Percentiles rank a stretch among this genome's conserved stretches.
phyloP scores from a whole-genome alignment of 1,284 basidiomycete species.

The Ustilago loliicola region DNA sequence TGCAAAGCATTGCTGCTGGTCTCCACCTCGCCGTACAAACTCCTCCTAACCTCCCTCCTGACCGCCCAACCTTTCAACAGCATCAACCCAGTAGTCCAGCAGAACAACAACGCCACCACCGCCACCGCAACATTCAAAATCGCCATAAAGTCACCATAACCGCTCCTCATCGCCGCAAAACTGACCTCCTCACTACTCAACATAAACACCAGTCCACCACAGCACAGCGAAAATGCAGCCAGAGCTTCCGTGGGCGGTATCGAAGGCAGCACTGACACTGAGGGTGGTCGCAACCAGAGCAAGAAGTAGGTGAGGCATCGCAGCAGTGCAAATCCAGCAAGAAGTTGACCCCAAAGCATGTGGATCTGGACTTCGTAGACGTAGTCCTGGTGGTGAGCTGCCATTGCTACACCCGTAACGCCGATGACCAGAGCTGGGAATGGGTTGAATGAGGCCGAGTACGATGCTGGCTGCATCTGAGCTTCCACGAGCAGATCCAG shows the following conservation, averaged over 20 bases:
- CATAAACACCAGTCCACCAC: slow-evolving; percentile 91
- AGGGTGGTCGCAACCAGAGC: slow-evolving; percentile 81
- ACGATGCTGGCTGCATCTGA: slow-evolving; percentile 71
- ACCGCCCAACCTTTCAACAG: slow-evolving; percentile 66
- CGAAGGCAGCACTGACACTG: slow-evolving; percentile 79
- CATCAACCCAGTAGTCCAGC: slow-evolving; percentile 59
- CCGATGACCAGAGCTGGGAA: slow-evolving; percentile 86
- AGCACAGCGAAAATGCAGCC: slow-evolving; percentile 86
- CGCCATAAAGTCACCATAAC: slow-evolving; percentile 81
- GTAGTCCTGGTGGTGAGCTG: slow-evolving; percentile 92
- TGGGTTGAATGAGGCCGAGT: slow-evolving; percentile 88
- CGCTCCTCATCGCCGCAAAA: slow-evolving; percentile 89
- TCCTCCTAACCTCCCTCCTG: slow-evolving; percentile 39
- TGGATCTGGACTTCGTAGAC: slow-evolving; percentile 87
- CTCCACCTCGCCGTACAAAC: slow-evolving; percentile 1
- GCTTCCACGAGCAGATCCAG: slow-evolving; percentile 43
- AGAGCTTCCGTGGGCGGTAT: slow-evolving; percentile 93
- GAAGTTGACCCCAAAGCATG: slow-evolving; percentile 89
- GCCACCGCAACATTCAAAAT: slow-evolving; percentile 66
- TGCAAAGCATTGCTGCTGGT: slow-evolving; percentile 13
- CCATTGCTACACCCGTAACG: slow-evolving; percentile 93
- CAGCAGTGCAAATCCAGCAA: slow-evolving; percentile 82
- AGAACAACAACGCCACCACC: slow-evolving; percentile 61
- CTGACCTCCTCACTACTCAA: slow-evolving; percentile 91
- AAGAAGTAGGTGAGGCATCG: slow-evolving; percentile 93